Evolutionary conservation across 257 asterid genomes (phyloP), one percentile per base, ranked within the genome.

Genomic region (Paulownia fortunei): DNA sequence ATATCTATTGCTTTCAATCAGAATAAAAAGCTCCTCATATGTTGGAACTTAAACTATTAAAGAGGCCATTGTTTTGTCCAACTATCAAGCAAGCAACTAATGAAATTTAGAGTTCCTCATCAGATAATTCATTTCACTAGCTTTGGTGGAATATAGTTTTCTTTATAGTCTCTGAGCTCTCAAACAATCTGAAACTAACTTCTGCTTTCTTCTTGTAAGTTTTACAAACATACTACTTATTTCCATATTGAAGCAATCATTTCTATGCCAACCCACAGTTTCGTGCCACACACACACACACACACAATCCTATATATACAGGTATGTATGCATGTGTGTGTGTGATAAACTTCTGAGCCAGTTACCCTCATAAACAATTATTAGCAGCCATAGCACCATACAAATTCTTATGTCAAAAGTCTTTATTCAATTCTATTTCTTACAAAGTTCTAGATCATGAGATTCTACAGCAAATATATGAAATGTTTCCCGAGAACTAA

Each of bases 381-480:
- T 19, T 63, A 21, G 69, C 30, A 41, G 15, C 36, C 13, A 62
- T 37, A 67, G 32, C 63, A 56, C 11, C 23, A 47, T 23, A 32
- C 11, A 7, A 71, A 13, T 44, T 75, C 55, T 9, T 10, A 44
- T n/a, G 8, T 54, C 61, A 39, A 54, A 41, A 12, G 1, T 21
- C 69, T 32, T n/a, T 64, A 15, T 37, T 19, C 13, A 3, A 32
- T 34, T 65, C 61, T 34, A 71, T 37, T 44, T 67, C 72, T n/a
- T 49, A 2, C 39, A 12, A 47, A 58, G 13, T 58, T 74, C 52
- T 21, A 44, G 23, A 27, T 23, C 26, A 52, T 41, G 75, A 68
- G 34, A 60, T 24, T 76, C 23, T 24, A 42, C 76, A 56, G 16
- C 47, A 65, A 66, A 36, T 74, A 55, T 67, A 41, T 61, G 13